Evolutionary conservation across 2,329 filamentous ascomycete species (phyloP).

Genomic region (Cladophialophora chaetospira): DNA sequence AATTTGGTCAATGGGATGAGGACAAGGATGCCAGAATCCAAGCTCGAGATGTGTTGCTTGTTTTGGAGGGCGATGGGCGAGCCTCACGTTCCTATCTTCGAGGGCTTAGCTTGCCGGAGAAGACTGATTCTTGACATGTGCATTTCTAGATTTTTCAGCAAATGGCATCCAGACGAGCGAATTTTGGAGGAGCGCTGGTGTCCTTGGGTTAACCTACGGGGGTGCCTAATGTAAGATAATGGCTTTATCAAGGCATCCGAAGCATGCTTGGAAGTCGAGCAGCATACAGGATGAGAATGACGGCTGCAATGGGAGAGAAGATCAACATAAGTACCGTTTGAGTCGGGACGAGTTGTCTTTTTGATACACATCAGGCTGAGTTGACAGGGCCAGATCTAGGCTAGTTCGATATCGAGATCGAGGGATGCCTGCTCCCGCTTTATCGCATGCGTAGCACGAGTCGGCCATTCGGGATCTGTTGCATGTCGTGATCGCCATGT

Average conservation of each 20-base stretch:
- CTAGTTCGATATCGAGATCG: neutral
- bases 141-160: constrained; percentile 26
- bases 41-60: constrained; percentile 76
- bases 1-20: constrained; percentile 75
- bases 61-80: constrained; percentile 75
- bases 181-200: neutral
- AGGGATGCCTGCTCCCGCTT: no score
- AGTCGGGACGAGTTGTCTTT: neutral
- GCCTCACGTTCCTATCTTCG: constrained; percentile 47
- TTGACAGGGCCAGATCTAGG: neutral
- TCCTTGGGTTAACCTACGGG: neutral
- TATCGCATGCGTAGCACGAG: constrained; percentile 5
- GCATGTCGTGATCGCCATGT: constrained; percentile 16
- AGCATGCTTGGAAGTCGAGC: neutral
- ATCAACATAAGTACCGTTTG: neutral
- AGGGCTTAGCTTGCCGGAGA: constrained; percentile 38
- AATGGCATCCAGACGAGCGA: neutral
- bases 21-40: constrained; percentile 78
- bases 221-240: constrained; percentile 22
- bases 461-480: constrained; percentile 12
- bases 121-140: constrained; percentile 23
- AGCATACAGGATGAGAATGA: neutral
- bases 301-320: neutral
- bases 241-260: neutral
- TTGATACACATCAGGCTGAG: constrained; percentile 13